These are phyloP conservation scores for Vitis labrusca DNA, from an alignment of 164 flowering plant genomes.

Conservation along the genomic window DNA sequence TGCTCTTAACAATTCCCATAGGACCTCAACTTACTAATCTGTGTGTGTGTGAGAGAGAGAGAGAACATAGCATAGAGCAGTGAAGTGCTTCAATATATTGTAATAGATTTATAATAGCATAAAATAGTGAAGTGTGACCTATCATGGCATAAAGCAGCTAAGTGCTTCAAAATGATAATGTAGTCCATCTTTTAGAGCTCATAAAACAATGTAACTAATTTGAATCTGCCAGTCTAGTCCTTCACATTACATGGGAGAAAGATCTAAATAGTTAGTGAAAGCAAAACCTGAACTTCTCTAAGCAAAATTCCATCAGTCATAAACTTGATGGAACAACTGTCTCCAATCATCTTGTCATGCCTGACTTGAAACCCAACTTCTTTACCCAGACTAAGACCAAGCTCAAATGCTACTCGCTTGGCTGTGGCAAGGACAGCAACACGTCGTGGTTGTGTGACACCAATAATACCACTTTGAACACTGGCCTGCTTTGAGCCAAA, in stretches of 20 bases:
- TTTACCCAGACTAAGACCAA: constrained; percentile 77
- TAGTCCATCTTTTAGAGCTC: too few species aligned
- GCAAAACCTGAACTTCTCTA: constrained; percentile 82
- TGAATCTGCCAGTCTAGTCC: neutral
- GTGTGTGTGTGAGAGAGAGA: too few species aligned
- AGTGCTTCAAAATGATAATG: too few species aligned
- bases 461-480: constrained; percentile 68
- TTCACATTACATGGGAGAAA: neutral
- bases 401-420: constrained; percentile 87
- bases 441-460: constrained; percentile 96
- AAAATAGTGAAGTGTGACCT: too few species aligned
- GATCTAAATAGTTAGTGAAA: constrained; percentile 5
- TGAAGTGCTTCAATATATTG: too few species aligned
- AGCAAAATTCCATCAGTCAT: constrained; percentile 99
- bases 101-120: too few species aligned
- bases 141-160: too few species aligned
- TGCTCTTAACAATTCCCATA: too few species aligned
- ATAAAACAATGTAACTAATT: too few species aligned
- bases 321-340: constrained; percentile 78
- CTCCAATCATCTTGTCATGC: constrained; percentile 84
- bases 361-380: constrained; percentile 98
- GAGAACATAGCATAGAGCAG: too few species aligned
- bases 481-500: constrained; percentile 56
- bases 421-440: constrained; percentile 98
- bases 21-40: too few species aligned